Base-by-base conservation (phyloP, 768 basidiomycete species). In the Collybia sordida region DNA sequence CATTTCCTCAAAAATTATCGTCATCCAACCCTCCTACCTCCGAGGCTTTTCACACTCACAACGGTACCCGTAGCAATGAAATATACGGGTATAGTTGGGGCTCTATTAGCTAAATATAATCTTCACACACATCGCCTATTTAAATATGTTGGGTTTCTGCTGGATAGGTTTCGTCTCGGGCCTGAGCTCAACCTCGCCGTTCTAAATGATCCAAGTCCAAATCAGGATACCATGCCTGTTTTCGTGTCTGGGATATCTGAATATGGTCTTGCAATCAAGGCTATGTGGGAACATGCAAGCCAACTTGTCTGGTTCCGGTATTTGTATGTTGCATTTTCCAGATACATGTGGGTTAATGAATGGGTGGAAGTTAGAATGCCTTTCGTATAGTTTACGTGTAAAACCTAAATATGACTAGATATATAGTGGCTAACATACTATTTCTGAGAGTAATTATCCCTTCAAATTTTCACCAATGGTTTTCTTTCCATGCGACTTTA, bases 281-380 rank as follows among this genome's bases (percentile, higher is more conserved):
- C 93, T 5, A 93, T 94, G 85, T 66, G 69, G 52, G 69, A 75
- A 50, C 94, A 97, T 57, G 53, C 69, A 47, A 84, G 83, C 51
- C 94, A 97, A 72, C 68, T 92, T 51, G 81, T 83, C 37, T 95
- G 93, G 93, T 96, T 93, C 72, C 80, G 94, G 36, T 92, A 88
- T 81, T 69, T 94, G 49, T 90, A 93, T 61, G 74, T 95, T 34
- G 55, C 68, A 18, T 90, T 86, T 61, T 93, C 90, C 15, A 77
- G 87, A 49, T 93, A 94, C 62, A 88, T 96, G 90, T 96, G 94
- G 93, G 81, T 90, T 22, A 94, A 94, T 54, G 86, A 90, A 55
- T 91, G 90, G 81, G 72, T 75, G 2, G 79, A 84, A 62, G 59
- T 89, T 21, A 57, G 47, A 35, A 72, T 88, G 21, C 14, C 25